Base-by-base conservation (phyloP, 345 rosid genomes). In the Adansonia digitata region DNA sequence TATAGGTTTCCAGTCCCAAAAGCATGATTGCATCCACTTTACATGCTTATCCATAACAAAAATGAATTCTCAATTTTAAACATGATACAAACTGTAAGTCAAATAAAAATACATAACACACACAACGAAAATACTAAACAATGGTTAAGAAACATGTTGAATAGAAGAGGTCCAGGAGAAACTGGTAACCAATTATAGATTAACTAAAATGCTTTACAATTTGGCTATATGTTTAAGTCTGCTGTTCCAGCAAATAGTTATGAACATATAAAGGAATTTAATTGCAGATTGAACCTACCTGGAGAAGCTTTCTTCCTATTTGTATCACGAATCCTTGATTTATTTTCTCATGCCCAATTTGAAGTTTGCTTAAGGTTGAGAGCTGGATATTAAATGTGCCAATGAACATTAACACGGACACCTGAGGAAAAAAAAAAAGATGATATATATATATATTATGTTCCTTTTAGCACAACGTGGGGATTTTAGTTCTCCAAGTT, bases 281-380 rank as follows among this genome's bases (percentile, higher is more conserved):
- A 57, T 42, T 57, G 70, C 69, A 75, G 26, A 60, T 53, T 77
- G 67, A 57, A 29, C 57, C 62, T 84, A 90, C 97, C 94, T 86
- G 89, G 85, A 89, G 81, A 81, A 91, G 87, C 79, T 89, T 87
- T 81, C 94, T 84, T 64, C 88, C 86, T 55, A 83, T 77, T 35
- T 39, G 82, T 63, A 88, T 77, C 9, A 84, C 86, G 15, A 80
- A 83, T 65, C 85, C 90, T 78, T 78, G 81, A 76, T 78, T 79
- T 37, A 68, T 75, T 74, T 85, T 82, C 56, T 82, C 80, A 22
- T 72, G 80, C 48, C 63, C 71, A 52, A 39, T 22, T 26, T 48
- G 72, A 57, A 74, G 63, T 71, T 86, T 69, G 7, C 64, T 76
- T 66, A 77, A 78, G 56, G 59, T 63, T 39, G 79, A 67, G 37